Evolutionary conservation across 2,329 filamentous ascomycete genomes (phyloP), one percentile per base, ranked within the genome.

Genomic region (Aspergillus sp.): DNA sequence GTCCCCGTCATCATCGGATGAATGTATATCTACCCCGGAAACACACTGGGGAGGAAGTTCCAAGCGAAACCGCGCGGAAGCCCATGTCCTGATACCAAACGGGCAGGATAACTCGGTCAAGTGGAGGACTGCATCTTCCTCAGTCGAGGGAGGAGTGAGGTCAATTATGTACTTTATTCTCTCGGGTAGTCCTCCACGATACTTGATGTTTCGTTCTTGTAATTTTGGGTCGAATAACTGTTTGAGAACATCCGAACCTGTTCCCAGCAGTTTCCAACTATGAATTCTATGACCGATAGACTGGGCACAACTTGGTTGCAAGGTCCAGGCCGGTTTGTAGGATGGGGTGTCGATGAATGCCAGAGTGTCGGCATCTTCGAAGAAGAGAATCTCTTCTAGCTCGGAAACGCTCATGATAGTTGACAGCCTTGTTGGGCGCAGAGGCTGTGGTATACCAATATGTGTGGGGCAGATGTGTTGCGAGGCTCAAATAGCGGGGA

Each of bases 91-190:
- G 34, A 88, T 77, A 1, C 81, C 80, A 3, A 75, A 69, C 0
- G 85, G 82, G 53, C 87, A 80, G 12, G 81, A 87, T 12, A 88
- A 65, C 56, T 85, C 81, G 1, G 83, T 83, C 56, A 86, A 77
- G 57, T 84, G 76, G 22, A 83, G 80, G 1, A 87, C 81, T 9
- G 85, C 80, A 12, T 88, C 86, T 2, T 89, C 85, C 1, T 85
- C 87, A 66, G 87, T 82, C 0, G 72, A 72, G 0, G 83, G 80
- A 0, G 86, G 87, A 0, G 85, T 88, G 12, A 89, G 75, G 62
- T 90, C 86, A 36, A 90, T 64, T 17, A 88, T 73, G 61, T 83
- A 89, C 56, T 80, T 79, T 65, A 88, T 72, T 0, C 78, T 81
- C 2, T 71, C 62, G 0, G 68, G 71, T 5, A 74, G 65, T 13